phyloP scores from a whole-genome alignment of 1,284 basidiomycete species.

The Fomitiporia mediterranea region DNA sequence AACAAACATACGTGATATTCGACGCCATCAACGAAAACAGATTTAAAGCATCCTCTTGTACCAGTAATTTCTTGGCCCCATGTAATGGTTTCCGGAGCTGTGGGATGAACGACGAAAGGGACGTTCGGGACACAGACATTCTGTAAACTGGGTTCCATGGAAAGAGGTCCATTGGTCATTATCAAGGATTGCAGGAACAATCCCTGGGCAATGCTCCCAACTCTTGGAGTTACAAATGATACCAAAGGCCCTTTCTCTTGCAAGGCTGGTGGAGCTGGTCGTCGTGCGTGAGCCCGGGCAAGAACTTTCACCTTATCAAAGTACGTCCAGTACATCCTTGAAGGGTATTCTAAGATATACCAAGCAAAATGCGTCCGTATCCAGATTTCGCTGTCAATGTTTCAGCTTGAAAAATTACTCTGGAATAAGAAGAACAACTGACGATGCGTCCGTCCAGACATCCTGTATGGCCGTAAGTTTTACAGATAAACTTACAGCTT shows the following conservation, averaged over 20 bases:
- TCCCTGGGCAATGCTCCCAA: constrained; percentile 41
- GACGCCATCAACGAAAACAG: constrained; percentile 49
- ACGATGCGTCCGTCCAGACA: constrained; percentile 39
- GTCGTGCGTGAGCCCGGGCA: background rate
- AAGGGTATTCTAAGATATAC: constrained; percentile 55
- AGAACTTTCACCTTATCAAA: background rate
- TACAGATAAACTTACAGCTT: constrained; percentile 32
- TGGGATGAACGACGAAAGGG: constrained; percentile 34
- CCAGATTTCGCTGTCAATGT: constrained; percentile 34
- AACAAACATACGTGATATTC: constrained; percentile 44
- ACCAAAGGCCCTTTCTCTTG: background rate
- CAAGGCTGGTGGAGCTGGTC: background rate
- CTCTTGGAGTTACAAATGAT: constrained; percentile 47
- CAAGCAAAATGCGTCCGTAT: constrained; percentile 45
- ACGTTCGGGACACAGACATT: constrained; percentile 26
- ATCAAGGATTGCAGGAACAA: constrained; percentile 44
- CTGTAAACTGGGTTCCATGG: constrained; percentile 19
- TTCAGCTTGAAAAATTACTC: constrained; percentile 9
- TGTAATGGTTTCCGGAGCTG: constrained; percentile 41
- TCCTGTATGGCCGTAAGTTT: constrained; percentile 41
- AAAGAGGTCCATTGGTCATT: constrained; percentile 29
- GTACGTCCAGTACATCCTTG: background rate
- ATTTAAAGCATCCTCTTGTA: constrained; percentile 34
- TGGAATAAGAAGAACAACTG: constrained; percentile 12
- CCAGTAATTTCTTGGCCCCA: constrained; percentile 39